These are phyloP conservation scores for Fusarium torreyae DNA, from an alignment of 2,329 filamentous ascomycete species.

Conservation along the genomic window DNA sequence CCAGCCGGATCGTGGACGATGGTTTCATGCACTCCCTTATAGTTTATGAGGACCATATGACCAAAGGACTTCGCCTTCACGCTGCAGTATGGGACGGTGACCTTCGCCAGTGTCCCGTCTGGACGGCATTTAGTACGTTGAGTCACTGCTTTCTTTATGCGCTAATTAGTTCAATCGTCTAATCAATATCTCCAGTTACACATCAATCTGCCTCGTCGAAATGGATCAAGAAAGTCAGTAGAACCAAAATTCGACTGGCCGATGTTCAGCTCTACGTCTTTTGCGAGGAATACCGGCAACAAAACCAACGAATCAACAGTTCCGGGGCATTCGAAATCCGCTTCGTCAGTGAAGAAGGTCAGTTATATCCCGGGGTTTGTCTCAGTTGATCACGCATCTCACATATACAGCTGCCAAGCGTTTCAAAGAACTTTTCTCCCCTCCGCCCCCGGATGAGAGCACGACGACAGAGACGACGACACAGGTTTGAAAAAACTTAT, in stretches of 20 bases:
- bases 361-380: constrained; percentile 13
- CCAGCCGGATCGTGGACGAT: constrained; percentile 71
- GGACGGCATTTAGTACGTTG: constrained; percentile 74
- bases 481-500: constrained; percentile 16
- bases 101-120: constrained; percentile 69
- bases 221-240: constrained; percentile 67
- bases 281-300: constrained; percentile 68
- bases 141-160: too few species aligned
- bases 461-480: constrained; percentile 35
- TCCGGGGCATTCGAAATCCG: constrained; percentile 66
- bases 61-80: constrained; percentile 67
- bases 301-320: constrained; percentile 65
- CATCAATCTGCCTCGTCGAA: constrained; percentile 63
- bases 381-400: constrained; percentile 6
- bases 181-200: constrained; percentile 61
- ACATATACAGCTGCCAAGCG: constrained; percentile 46
- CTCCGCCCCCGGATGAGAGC: constrained; percentile 36
- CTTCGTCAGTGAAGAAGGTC: constrained; percentile 62
- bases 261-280: constrained; percentile 73
- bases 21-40: constrained; percentile 67
- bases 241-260: constrained; percentile 65
- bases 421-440: constrained; percentile 61
- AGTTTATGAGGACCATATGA: constrained; percentile 67
- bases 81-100: constrained; percentile 70
- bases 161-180: background rate